Conservation (phyloP, 1,284 basidiomycete species). For the Acaromyces ingoldii region DNA sequence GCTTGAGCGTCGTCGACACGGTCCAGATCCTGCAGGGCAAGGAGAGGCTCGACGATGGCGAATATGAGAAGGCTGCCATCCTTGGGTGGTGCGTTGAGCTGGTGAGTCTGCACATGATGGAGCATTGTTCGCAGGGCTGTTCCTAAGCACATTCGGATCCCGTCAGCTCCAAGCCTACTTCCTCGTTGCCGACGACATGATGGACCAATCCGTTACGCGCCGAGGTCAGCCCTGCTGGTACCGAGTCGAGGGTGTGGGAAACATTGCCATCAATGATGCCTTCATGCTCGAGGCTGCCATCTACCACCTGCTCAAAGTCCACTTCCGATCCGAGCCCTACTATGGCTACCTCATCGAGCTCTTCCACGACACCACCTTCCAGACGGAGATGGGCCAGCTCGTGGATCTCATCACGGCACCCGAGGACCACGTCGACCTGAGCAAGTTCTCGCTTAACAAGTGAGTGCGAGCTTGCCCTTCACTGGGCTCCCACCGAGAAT, state of each 20-base stretch:
- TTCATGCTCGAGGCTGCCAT: conserved; percentile 96
- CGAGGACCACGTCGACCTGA: conserved; percentile 79
- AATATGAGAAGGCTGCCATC: conserved; percentile 83
- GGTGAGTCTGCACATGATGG: conserved; percentile 57
- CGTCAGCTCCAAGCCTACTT: conserved; percentile 90
- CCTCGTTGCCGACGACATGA: conserved; percentile 96
- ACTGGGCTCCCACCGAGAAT: too few relatives aligned
- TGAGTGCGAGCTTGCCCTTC: conserved; percentile 50
- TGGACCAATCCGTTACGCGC: conserved; percentile 89
- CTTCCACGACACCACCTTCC: conserved; percentile 85
- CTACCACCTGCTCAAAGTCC: conserved; percentile 79
- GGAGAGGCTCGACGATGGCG: conserved; percentile 52
- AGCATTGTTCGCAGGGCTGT: neutral
- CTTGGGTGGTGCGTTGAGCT: conserved; percentile 96
- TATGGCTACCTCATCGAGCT: conserved; percentile 86
- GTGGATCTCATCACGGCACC: conserved; percentile 93
- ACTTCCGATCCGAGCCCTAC: conserved; percentile 76
- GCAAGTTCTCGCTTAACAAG: conserved; percentile 77
- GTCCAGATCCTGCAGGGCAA: conserved; percentile 73
- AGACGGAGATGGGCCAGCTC: conserved; percentile 93
- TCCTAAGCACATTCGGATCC: neutral
- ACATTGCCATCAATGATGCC: conserved; percentile 91
- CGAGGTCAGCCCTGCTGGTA: conserved; percentile 99
- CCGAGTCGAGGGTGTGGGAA: conserved; percentile 59
- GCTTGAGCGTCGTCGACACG: conserved; percentile 89